phyloP scores from a whole-genome alignment of 805 yeast genomes.

The Candida ponderosae region DNA sequence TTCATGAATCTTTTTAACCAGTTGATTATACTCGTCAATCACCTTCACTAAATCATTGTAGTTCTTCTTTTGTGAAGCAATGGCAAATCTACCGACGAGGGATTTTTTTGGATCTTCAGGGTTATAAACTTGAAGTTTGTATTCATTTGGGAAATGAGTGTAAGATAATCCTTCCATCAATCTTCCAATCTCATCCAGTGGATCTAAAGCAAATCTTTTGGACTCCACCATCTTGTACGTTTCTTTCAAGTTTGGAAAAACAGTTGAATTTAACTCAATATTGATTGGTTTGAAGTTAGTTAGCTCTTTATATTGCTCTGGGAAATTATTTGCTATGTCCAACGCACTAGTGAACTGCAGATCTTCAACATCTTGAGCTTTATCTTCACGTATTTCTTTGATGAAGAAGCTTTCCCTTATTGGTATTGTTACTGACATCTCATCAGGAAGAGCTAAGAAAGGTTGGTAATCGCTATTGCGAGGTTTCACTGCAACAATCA shows the following conservation, averaged over 20 bases:
- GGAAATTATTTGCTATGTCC: constrained; percentile 8
- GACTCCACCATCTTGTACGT: constrained; percentile 40
- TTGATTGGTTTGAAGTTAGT: constrained; percentile 18
- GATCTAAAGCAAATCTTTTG: constrained; percentile 51
- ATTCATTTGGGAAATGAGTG: constrained; percentile 31
- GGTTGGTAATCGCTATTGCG: constrained; percentile 20
- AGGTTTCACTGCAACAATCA: too few relatives aligned
- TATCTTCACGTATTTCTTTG: constrained; percentile 19
- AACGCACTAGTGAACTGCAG: constrained; percentile 16
- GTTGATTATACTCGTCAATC: constrained; percentile 36
- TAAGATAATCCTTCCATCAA: constrained; percentile 35
- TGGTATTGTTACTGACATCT: constrained; percentile 9
- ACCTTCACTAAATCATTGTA: constrained; percentile 19
- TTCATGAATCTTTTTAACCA: constrained; percentile 29
- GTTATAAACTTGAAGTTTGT: constrained; percentile 25
- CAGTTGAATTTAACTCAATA: constrained; percentile 20
- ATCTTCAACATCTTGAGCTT: constrained; percentile 5
- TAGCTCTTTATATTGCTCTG: constrained; percentile 20
- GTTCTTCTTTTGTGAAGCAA: constrained; percentile 24
- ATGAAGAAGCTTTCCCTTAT: constrained; percentile 21
- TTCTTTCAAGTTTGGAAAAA: constrained; percentile 41
- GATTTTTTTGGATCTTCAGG: constrained; percentile 27
- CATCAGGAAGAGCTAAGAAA: constrained; percentile 12
- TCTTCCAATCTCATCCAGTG: constrained; percentile 53
- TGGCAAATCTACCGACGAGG: constrained; percentile 30